Percentiles rank a stretch among this genome's conserved stretches.
Evolutionary conservation across 106 monocot genomes (phyloP).

Genomic region (Apostasia ramifera): DNA sequence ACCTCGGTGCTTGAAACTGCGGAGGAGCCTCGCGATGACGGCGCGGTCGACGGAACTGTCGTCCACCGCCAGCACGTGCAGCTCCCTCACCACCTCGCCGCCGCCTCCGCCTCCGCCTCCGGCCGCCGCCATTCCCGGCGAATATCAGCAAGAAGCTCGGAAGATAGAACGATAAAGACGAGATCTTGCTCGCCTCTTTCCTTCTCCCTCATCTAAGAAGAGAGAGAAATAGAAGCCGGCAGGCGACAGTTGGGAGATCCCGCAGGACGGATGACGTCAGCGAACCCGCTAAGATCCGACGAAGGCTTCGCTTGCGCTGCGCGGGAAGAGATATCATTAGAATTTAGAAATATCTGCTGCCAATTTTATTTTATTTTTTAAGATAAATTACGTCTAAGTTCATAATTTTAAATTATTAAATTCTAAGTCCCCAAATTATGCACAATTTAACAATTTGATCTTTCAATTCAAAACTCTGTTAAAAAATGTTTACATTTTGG

Average conservation of each 20-base stretch:
- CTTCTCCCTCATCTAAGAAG: neutral
- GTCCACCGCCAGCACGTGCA: conserved; percentile 76
- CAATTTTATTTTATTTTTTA: too few relatives aligned
- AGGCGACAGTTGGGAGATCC: neutral
- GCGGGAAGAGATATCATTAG: too few relatives aligned
- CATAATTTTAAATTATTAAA: too few relatives aligned
- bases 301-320: too few relatives aligned
- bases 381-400: too few relatives aligned
- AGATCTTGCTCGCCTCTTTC: neutral
- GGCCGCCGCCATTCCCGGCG: neutral
- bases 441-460: too few relatives aligned
- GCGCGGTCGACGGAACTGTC: conserved; percentile 63
- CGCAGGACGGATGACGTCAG: neutral
- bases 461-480: too few relatives aligned
- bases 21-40: conserved; percentile 42
- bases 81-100: conserved; percentile 3
- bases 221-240: neutral
- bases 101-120: neutral
- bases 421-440: too few relatives aligned
- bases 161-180: neutral
- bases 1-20: conserved; percentile 47
- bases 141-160: neutral
- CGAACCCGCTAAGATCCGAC: neutral
- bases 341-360: too few relatives aligned
- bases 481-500: too few relatives aligned